Base-by-base conservation (phyloP, 768 basidiomycete genomes). In the Boletus pseudo-olivaceus region DNA sequence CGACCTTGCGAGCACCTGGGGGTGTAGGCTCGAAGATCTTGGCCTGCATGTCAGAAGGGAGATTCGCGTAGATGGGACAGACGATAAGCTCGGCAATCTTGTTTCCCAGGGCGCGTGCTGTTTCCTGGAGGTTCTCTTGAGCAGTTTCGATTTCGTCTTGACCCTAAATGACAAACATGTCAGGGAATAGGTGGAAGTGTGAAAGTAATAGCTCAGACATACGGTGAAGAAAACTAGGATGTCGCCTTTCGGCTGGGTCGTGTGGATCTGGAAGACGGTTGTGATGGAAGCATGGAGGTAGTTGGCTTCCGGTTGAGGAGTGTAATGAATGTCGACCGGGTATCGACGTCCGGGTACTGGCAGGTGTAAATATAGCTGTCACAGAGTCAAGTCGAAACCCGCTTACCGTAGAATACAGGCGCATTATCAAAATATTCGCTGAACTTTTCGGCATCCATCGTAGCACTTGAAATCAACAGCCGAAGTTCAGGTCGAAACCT, bases 11-110 rank as follows among this genome's bases (percentile, higher is more conserved):
- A 27, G 97, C 92, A 19, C 94, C 94, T 50, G 91, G 89, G 1
- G 96, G 97, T 5, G 97, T 99, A 1, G 97, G 96, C 71, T 99
- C 97, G 71, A 99, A 99, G 53, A 99, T 99, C 75, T 98, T 97
- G 35, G 94, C 90, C 69, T 99, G 97, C 95, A 99, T 95, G 57
- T 99, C 97, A 62, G 93, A 95, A 1, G 97, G 97, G n/a, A 99
- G 74, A 68, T 97, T 98, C 58, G 97, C 97, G 65, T 99, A 99
- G 56, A 99, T 99, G 4, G 97, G 97, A 65, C 95, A 98, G 55
- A 99, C 82, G 53, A 98, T 85, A 42, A 99, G 80, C 64, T 99
- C 97, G 7, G 84, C 81, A 43, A 98, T 88, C 74, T 98, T 98
- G 75, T 98, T 98, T 19, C 95, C 95, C 0, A 99, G 76, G 1